A percentile compares a stretch with the other conserved stretches of the same genome.
phyloP scores from a whole-genome alignment of 768 basidiomycete species.

The Boletus speciosus region DNA sequence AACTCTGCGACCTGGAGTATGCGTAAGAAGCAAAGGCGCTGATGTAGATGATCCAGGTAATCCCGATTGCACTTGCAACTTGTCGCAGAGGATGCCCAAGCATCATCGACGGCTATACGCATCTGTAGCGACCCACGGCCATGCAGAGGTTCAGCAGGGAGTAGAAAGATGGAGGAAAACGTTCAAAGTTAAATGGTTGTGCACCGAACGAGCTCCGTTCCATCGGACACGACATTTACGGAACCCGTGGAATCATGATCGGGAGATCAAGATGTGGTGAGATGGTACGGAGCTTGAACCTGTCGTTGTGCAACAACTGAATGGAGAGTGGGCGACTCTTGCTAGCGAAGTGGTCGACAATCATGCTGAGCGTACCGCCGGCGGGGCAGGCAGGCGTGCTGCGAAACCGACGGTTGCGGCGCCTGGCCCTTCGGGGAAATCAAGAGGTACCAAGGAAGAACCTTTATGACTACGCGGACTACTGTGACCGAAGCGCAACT shows the following conservation, averaged over 20 bases:
- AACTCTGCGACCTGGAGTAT: constrained; percentile 34
- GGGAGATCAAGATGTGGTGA: constrained; percentile 76
- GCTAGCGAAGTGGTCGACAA: constrained; percentile 13
- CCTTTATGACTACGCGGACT: neutral
- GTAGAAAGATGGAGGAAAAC: constrained; percentile 63
- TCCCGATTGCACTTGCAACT: constrained; percentile 12
- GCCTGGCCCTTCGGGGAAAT: neutral
- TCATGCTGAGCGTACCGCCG: neutral
- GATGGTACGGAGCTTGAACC: constrained; percentile 95
- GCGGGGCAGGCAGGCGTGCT: neutral
- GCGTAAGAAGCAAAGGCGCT: constrained; percentile 11
- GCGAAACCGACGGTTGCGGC: constrained; percentile 1
- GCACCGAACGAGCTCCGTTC: constrained; percentile 70
- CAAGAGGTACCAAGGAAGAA: neutral
- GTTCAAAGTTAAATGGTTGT: constrained; percentile 83
- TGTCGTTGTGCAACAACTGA: constrained; percentile 55
- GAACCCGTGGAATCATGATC: constrained; percentile 91
- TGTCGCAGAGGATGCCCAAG: constrained; percentile 22
- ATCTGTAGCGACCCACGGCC: neutral
- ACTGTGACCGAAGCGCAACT: neutral
- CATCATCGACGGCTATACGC: neutral
- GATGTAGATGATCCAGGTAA: constrained; percentile 15
- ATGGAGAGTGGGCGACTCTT: constrained; percentile 65
- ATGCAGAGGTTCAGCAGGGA: constrained; percentile 13
- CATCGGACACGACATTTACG: constrained; percentile 71